Evolutionary conservation across 176 grass and related monocot genomes (phyloP).

Genomic region (Echinochloa phyllopogon): DNA sequence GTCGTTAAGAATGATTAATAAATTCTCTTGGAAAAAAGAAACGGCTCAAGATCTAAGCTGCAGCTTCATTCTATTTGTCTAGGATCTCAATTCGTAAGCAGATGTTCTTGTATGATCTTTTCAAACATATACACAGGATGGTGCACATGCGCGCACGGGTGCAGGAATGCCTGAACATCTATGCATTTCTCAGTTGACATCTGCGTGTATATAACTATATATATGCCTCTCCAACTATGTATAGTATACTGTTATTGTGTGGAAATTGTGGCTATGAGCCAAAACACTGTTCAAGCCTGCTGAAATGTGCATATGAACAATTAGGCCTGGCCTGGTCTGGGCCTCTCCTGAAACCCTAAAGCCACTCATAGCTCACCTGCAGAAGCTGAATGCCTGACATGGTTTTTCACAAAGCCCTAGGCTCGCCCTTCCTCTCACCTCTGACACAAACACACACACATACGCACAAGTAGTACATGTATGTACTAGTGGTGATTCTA

Average conservation of each 20-base stretch:
- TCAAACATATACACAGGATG: constrained; percentile 16
- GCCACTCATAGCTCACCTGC: constrained; percentile 37
- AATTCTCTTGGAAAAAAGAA: constrained; percentile 42
- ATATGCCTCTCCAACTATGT: not conserved
- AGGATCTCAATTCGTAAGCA: constrained; percentile 51
- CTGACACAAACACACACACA: constrained; percentile 34
- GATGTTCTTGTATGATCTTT: constrained; percentile 55
- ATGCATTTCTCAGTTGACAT: constrained; percentile 61
- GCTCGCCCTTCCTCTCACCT: constrained; percentile 12
- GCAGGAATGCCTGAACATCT: constrained; percentile 26
- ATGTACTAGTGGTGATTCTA: not conserved
- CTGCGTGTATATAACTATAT: constrained; percentile 33
- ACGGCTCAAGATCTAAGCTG: constrained; percentile 50
- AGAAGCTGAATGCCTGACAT: constrained; percentile 45
- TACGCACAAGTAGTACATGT: not conserved
- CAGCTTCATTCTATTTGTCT: constrained; percentile 56
- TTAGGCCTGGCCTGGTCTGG: constrained; percentile 7
- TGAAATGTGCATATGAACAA: constrained; percentile 32
- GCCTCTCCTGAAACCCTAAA: constrained; percentile 41
- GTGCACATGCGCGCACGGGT: constrained; percentile 44
- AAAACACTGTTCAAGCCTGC: constrained; percentile 52
- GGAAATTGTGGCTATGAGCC: constrained; percentile 28
- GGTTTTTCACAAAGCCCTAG: constrained; percentile 29
- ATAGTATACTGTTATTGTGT: not conserved
- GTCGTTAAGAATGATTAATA: constrained; percentile 39